Conservation (phyloP, 345 rosid species). For the Brassica rapa region DNA sequence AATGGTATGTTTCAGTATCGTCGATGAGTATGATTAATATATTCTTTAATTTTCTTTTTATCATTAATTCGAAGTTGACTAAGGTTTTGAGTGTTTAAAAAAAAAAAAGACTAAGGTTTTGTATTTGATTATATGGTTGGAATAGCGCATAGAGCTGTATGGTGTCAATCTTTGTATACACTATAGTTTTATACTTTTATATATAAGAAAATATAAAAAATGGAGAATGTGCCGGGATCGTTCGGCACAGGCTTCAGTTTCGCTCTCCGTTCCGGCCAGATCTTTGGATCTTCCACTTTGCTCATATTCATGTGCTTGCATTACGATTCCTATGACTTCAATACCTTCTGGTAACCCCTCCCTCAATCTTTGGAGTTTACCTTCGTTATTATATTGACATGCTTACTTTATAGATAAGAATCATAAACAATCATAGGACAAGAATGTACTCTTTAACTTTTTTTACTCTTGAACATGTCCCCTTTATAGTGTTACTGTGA, state of each 20-base stretch:
- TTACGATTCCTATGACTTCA: constrained; percentile 52
- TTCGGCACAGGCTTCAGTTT: constrained; percentile 68
- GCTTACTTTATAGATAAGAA: neutral
- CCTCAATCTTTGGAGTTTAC: constrained; percentile 60
- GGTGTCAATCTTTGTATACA: constrained; percentile 8
- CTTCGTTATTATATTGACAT: constrained; percentile 48
- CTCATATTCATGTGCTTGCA: constrained; percentile 60
- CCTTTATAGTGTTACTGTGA: neutral
- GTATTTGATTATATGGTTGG: neutral
- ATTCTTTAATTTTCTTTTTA: neutral
- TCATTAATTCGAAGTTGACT: constrained; percentile 22
- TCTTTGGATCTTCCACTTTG: constrained; percentile 50
- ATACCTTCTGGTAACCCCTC: constrained; percentile 56
- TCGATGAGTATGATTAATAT: neutral
- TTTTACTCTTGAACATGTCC: constrained; percentile 5
- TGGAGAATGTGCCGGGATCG: constrained; percentile 34
- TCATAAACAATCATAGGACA: constrained; percentile 9
- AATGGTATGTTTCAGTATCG: constrained; percentile 26
- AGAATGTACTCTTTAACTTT: constrained; percentile 18
- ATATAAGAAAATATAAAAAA: neutral
- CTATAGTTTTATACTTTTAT: neutral
- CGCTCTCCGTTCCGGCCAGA: constrained; percentile 65
- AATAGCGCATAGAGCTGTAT: constrained; percentile 6
- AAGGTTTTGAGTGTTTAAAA: neutral
- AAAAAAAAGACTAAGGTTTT: neutral